Evolutionary conservation across 1,139 yeast species (phyloP).

Genomic region (Blastobotrys persicus): DNA sequence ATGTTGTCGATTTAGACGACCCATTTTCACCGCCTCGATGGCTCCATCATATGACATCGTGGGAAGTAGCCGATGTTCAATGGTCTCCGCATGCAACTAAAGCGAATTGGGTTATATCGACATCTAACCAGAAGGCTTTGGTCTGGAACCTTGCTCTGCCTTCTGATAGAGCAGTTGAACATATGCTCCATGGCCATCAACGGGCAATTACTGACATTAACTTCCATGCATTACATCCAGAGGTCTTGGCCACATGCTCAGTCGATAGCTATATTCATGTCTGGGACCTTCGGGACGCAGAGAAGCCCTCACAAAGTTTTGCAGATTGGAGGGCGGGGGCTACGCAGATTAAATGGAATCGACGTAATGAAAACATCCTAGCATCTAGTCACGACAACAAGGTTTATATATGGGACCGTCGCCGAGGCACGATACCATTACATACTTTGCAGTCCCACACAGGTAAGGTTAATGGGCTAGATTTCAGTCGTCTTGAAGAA

Average conservation of each 20-base stretch:
- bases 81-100: constrained; percentile 90
- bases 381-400: constrained; percentile 85
- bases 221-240: constrained; percentile 86
- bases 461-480: constrained; percentile 85
- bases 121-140: constrained; percentile 91
- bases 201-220: constrained; percentile 95
- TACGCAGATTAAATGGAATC: constrained; percentile 92
- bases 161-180: constrained; percentile 74
- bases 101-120: constrained; percentile 89
- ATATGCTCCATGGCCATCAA: constrained; percentile 82
- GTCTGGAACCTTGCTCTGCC: constrained; percentile 87
- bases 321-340: constrained; percentile 97
- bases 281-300: constrained; percentile 87
- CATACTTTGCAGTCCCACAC: constrained; percentile 67
- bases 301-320: constrained; percentile 67
- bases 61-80: constrained; percentile 99
- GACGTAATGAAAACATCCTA: constrained; percentile 65
- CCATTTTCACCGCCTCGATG: constrained; percentile 94
- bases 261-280: constrained; percentile 82
- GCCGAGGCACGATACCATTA: constrained; percentile 78
- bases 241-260: constrained; percentile 87
- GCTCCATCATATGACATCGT: constrained; percentile 86
- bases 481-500: constrained; percentile 63
- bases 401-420: constrained; percentile 80
- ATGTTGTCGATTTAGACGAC: constrained; percentile 88